Base-by-base conservation (phyloP, 192 early-diverging fungal species). In the Coemansia sp. region DNA sequence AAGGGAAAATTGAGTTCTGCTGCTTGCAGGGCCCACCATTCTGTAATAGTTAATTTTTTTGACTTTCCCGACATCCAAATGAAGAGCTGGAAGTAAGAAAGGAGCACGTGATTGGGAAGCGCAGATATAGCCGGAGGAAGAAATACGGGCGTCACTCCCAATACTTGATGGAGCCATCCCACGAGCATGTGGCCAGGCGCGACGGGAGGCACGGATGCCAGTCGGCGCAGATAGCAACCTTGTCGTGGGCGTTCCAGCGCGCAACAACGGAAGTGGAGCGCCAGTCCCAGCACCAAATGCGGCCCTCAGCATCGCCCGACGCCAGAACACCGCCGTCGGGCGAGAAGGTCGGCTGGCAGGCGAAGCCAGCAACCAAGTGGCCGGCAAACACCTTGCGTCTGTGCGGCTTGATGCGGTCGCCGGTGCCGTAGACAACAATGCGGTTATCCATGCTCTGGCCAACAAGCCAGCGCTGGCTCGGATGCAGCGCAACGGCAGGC, bases 261-360 rank as follows among this genome's bases (percentile, higher is more conserved):
- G 89, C 91, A 63, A 92, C 74, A 0, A 96, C 85, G 59, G 91
- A 90, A 66, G 89, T 88, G 19, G 94, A 88, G 80, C 97, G 96
- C 93, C 94, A 99, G 73, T 98, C 95, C 98, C 98, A 99, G 83
- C 93, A 90, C 89, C 91, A 97, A 46, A 98, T 84, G 65, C 86
- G 86, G 9, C 98, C 98, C 81, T 96, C 94, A 0, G 92, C 87
- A 69, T 99, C 98, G 52, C 98, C 98, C 5, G 87, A 90, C 63
- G 89, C 89, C 57, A 99, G 71, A 66, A 92, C 93, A 51, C 90
- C 82, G 10, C 93, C 94, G 67, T 99, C 96, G 1, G 95, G 90
- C 12, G 94, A 94, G 76, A 98, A 96, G 12, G 87, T 86, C 11
- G 95, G 94, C 71, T 98, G 87, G 85, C 96, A 98, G 10, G 96